Conservation (phyloP, 192 early-diverging fungal species). For the Rhizophagus prolifer region DNA sequence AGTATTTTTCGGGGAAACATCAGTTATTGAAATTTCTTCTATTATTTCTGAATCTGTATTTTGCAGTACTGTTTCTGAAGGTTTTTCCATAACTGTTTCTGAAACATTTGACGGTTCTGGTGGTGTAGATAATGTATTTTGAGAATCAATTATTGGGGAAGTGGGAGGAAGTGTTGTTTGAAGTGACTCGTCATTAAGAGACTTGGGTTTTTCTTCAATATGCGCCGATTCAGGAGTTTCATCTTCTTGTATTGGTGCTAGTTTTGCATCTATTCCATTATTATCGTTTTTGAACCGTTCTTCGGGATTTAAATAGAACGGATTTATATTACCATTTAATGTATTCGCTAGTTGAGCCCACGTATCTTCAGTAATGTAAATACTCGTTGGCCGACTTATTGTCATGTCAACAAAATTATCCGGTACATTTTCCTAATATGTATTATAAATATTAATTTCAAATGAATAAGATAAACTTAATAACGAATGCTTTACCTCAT, state of each 20-base stretch:
- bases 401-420: conserved; percentile 8
- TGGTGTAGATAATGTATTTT: too few relatives aligned
- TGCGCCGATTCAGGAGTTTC: not conserved
- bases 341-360: conserved; percentile 9
- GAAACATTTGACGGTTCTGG: not conserved
- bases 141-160: too few relatives aligned
- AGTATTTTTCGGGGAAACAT: not conserved
- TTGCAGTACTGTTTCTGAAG: not conserved
- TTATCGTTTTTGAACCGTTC: conserved; percentile 15
- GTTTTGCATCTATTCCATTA: not conserved
- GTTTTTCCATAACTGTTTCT: not conserved
- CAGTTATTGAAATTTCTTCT: not conserved
- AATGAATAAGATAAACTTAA: not conserved
- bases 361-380: conserved; percentile 15
- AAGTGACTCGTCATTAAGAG: not conserved
- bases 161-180: not conserved
- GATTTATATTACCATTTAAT: conserved; percentile 15
- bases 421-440: not conserved
- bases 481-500: not conserved
- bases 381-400: not conserved
- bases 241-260: conserved; percentile 5
- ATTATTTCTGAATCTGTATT: not conserved
- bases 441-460: not conserved
- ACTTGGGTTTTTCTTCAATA: not conserved
- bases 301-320: conserved; percentile 8